A percentile compares a stretch with the other conserved stretches of the same genome.
Evolutionary conservation across 2,329 filamentous ascomycete species (phyloP).

Genomic region (Aspergillus neotritici): DNA sequence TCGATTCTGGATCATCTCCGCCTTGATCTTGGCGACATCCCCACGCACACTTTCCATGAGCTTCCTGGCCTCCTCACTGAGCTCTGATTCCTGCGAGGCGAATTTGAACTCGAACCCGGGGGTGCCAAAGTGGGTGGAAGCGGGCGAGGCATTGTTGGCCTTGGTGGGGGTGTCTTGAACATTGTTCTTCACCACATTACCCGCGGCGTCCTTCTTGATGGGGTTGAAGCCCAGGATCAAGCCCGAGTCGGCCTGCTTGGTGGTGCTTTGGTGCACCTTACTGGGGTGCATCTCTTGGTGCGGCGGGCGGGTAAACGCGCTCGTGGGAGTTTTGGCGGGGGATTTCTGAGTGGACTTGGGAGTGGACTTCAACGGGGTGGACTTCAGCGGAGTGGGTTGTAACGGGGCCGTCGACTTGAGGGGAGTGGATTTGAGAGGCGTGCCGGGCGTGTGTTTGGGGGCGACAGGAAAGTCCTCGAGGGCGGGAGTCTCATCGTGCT

Average conservation of each 20-base stretch:
- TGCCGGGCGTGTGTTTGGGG: slow-evolving; percentile 12
- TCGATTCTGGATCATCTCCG: slow-evolving; percentile 58
- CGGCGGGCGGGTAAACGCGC: slow-evolving; percentile 63
- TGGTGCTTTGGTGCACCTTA: slow-evolving; percentile 68
- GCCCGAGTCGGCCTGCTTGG: slow-evolving; percentile 71
- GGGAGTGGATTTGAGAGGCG: slow-evolving; percentile 18
- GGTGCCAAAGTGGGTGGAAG: slow-evolving; percentile 34
- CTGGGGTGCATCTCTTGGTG: slow-evolving; percentile 87
- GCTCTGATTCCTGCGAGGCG: slow-evolving; percentile 37
- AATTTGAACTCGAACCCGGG: slow-evolving; percentile 45
- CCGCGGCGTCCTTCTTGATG: slow-evolving; percentile 49
- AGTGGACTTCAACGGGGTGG: no score
- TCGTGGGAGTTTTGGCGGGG: slow-evolving; percentile 35
- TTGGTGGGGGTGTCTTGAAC: slow-evolving; percentile 41
- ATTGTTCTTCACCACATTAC: slow-evolving; percentile 29
- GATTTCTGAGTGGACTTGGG: slow-evolving; percentile 8
- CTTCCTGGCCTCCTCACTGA: slow-evolving; percentile 49
- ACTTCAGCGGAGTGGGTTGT: no score
- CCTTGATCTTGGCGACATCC: slow-evolving; percentile 66
- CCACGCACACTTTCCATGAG: slow-evolving; percentile 64
- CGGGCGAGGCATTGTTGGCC: slow-evolving; percentile 28
- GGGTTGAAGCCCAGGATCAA: slow-evolving; percentile 76
- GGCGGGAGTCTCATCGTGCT: slow-evolving; percentile 42
- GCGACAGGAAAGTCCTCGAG: slow-evolving; percentile 22
- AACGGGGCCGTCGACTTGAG: no score